Percentiles rank a stretch among this genome's conserved stretches.
These are phyloP conservation scores for Ambrosia trifida DNA, from an alignment of 129 eudicot genomes.

Conservation along the genomic window DNA sequence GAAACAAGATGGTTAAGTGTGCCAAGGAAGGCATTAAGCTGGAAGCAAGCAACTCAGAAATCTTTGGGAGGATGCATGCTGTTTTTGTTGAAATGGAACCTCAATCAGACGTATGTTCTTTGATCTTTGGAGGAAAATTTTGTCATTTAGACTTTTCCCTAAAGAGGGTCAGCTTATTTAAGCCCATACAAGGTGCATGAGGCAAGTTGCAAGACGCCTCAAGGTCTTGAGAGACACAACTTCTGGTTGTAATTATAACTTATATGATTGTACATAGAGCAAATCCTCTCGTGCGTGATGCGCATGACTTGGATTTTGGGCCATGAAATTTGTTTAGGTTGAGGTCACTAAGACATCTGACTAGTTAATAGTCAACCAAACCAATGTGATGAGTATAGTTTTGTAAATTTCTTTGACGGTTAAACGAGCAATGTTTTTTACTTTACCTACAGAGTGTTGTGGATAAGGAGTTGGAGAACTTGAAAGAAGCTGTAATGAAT, in stretches of 20 bases:
- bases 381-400: too few species aligned
- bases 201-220: too few species aligned
- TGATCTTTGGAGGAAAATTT: background rate
- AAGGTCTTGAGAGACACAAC: too few species aligned
- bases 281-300: too few species aligned
- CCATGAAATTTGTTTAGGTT: too few species aligned
- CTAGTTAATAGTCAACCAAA: too few species aligned
- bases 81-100: conserved; percentile 85
- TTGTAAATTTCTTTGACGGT: too few species aligned
- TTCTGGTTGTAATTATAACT: too few species aligned
- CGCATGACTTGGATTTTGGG: too few species aligned
- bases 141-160: background rate
- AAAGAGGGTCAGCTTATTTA: background rate
- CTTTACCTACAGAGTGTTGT: conserved; percentile 41
- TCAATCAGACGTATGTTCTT: conserved; percentile 51
- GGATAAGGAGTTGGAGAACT: conserved; percentile 51
- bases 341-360: too few species aligned
- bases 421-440: too few species aligned
- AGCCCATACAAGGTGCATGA: background rate
- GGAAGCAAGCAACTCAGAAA: conserved; percentile 69
- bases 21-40: conserved; percentile 77
- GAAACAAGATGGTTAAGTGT: conserved; percentile 75
- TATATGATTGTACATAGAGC: conserved; percentile 9
- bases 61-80: conserved; percentile 80
- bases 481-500: conserved; percentile 68